Percentiles rank a stretch among this genome's conserved stretches.
These are phyloP conservation scores for Colletotrichum lini DNA, from an alignment of 2,329 filamentous ascomycete genomes.

Conservation along the genomic window DNA sequence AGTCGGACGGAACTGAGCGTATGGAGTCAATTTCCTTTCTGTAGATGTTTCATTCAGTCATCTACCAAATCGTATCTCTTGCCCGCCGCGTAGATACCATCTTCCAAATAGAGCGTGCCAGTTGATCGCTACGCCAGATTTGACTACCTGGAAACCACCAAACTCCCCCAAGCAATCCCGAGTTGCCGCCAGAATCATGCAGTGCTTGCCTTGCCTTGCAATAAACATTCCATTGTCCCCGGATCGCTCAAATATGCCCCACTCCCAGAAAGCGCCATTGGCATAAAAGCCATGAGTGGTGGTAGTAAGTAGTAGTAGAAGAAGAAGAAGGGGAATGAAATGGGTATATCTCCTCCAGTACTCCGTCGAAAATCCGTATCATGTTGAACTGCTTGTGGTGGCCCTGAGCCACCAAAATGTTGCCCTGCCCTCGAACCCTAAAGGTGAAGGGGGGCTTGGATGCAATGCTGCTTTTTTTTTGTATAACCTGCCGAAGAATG, in stretches of 20 bases:
- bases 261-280: constrained; percentile 29
- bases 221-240: constrained; percentile 7
- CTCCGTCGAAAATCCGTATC: constrained; percentile 33
- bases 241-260: constrained; percentile 21
- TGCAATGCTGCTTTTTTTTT: constrained; percentile 14
- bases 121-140: constrained; percentile 1
- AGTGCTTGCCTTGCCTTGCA: not conserved
- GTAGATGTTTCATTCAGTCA: constrained; percentile 31
- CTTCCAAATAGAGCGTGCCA: not conserved
- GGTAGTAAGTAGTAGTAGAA: not conserved
- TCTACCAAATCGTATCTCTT: constrained; percentile 25
- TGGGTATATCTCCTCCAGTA: constrained; percentile 40
- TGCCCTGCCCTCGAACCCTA: not conserved
- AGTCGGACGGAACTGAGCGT: too few relatives aligned
- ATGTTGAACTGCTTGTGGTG: not conserved
- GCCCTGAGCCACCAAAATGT: not conserved
- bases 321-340: constrained; percentile 25
- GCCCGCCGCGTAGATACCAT: not conserved
- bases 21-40: constrained; percentile 14
- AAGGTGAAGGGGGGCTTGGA: not conserved
- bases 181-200: constrained; percentile 2
- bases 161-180: constrained; percentile 14
- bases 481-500: constrained; percentile 10
- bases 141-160: constrained; percentile 21
- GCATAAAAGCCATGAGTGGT: constrained; percentile 34